Conservation (phyloP, 176 grass and related monocot genomes). For the Ensete ventricosum region DNA sequence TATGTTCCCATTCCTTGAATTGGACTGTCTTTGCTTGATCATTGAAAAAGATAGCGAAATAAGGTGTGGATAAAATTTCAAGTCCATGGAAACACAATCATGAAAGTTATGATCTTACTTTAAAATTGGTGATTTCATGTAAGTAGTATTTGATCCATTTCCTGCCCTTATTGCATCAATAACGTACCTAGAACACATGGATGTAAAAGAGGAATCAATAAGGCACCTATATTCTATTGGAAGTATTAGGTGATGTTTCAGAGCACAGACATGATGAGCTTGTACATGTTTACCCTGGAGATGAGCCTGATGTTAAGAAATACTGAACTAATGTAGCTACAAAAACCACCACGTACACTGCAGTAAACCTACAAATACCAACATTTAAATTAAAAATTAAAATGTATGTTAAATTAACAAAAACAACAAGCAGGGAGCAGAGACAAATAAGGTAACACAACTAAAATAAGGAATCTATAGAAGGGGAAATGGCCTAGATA, state of each 20-base stretch:
- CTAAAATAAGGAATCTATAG: not conserved
- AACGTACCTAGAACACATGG: constrained; percentile 42
- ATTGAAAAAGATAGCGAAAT: constrained; percentile 36
- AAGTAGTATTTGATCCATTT: constrained; percentile 55
- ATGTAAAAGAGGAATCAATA: not conserved
- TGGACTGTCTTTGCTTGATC: constrained; percentile 99
- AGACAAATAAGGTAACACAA: not conserved
- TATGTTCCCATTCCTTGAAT: constrained; percentile 56
- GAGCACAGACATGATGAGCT: constrained; percentile 2
- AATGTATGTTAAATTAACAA: not conserved
- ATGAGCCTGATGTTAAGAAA: constrained; percentile 65
- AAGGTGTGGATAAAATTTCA: not conserved
- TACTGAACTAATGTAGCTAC: constrained; percentile 53
- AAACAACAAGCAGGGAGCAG: not conserved
- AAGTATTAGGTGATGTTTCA: not conserved
- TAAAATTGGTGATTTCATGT: constrained; percentile 50
- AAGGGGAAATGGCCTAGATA: not conserved
- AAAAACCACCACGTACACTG: constrained; percentile 53
- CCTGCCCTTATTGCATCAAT: constrained; percentile 58
- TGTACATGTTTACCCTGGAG: constrained; percentile 52
- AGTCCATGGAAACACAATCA: not conserved
- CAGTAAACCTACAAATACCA: constrained; percentile 55
- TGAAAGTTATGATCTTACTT: constrained; percentile 55
- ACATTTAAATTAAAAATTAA: not conserved
- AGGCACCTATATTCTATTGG: not conserved